Conservation (phyloP, 2,329 filamentous ascomycete species). For the Xylaria sp. region DNA sequence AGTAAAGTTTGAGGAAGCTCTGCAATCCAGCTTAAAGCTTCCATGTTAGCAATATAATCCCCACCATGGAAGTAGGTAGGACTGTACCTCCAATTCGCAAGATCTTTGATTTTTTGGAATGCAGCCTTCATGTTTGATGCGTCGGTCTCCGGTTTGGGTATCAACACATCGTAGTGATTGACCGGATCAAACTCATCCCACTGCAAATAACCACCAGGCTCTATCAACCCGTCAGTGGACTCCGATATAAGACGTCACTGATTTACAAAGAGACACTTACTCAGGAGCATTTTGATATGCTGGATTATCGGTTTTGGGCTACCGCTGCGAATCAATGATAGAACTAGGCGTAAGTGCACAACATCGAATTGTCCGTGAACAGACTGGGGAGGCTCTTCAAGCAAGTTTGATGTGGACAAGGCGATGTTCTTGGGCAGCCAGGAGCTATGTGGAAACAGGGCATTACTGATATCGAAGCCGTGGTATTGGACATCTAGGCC, state of each 20-base stretch:
- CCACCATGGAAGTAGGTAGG: background rate
- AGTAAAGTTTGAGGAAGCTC: slow-evolving; percentile 23
- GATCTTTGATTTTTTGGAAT: slow-evolving; percentile 12
- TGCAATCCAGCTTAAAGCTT: slow-evolving; percentile 21
- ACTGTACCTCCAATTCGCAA: slow-evolving; percentile 30
- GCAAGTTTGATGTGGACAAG: slow-evolving; percentile 20
- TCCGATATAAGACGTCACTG: no score
- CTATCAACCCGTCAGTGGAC: slow-evolving; percentile 1
- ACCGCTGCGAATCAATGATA: slow-evolving; percentile 24
- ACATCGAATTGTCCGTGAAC: slow-evolving; percentile 30
- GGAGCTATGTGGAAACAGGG: slow-evolving; percentile 25
- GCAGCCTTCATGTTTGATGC: slow-evolving; percentile 21
- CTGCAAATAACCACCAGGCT: slow-evolving; percentile 33
- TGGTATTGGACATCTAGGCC: slow-evolving; percentile 24
- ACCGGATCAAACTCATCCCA: slow-evolving; percentile 33
- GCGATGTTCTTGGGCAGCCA: slow-evolving; percentile 29
- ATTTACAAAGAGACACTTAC: slow-evolving; percentile 3
- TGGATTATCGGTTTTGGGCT: slow-evolving; percentile 29
- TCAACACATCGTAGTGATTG: slow-evolving; percentile 27
- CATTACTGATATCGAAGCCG: slow-evolving; percentile 33
- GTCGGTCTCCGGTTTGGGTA: background rate
- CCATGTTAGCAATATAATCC: background rate
- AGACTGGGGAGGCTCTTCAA: slow-evolving; percentile 21
- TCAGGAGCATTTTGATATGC: slow-evolving; percentile 32
- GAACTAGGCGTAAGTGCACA: slow-evolving; percentile 30